Base-by-base conservation (phyloP, 2,329 filamentous ascomycete species). In the Penicillium sp. region DNA sequence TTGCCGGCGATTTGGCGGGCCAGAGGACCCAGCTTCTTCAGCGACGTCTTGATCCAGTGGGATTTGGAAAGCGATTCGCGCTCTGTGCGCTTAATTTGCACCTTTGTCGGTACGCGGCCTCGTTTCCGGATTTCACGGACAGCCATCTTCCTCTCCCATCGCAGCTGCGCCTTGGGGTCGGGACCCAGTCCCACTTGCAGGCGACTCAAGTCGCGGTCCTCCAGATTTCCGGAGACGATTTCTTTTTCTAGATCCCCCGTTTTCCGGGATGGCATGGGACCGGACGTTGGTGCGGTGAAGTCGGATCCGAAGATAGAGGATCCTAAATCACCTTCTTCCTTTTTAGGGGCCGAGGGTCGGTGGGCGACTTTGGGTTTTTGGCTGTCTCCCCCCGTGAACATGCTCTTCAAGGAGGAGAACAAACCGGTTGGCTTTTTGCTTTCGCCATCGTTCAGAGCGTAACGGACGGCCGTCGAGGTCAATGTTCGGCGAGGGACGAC, bases 1-100 rank as follows among this genome's bases (percentile, higher is more conserved):
- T 97, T 97, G 63, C 94, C 94, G 2, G 86, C 83, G 69, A 99
- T 94, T 78, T 97, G 94, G 53, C 89, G 85, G 24, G 93, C 87
- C 48, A 99, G 78, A 66, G 89, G 88, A 50, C 88, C 87, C 53
- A 99, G 82, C 79, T 99, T 99, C 85, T 99, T 99, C 61, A 90
- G 80, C 47, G 87, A 91, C 2, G 94, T 97, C 67, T 92, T 87
- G 71, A 97, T 83, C 64, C 84, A 83, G 45, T 87, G 82, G 60
- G 87, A 91, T 74, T 87, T 87, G 72, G 77, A 78, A 26, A 82
- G 66, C 51, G 79, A 78, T 64, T 84, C 77, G 39, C 85, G 76
- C 71, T 88, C 85, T 8, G 82, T 84, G 64, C 87, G 85, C 69
- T 85, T 83, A 58, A 97, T 83, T 53, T 83, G 79, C 66, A 92